Conservation (phyloP, 2,329 filamentous ascomycete species). For the Mycocentrospora acerina region DNA sequence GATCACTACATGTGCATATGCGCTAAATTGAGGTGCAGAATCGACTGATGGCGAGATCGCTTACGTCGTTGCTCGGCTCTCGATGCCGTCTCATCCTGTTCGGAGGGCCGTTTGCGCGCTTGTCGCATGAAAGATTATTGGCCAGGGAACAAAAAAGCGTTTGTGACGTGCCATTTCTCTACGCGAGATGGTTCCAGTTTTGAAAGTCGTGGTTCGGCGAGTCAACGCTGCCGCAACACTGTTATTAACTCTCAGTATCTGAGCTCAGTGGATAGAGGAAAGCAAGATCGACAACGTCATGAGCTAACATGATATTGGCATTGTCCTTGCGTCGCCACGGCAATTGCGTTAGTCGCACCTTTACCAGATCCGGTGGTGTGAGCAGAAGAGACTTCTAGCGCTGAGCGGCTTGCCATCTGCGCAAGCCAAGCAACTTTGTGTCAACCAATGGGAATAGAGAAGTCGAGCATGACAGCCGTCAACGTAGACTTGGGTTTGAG, state of each 20-base stretch:
- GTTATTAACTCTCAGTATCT: too few relatives aligned
- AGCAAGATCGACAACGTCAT: neutral
- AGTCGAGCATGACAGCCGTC: constrained; percentile 1
- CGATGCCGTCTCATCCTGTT: neutral
- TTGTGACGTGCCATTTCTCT: neutral
- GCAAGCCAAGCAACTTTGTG: neutral
- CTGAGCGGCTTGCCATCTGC: constrained; percentile 5
- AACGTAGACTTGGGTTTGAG: constrained; percentile 10
- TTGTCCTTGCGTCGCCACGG: constrained; percentile 2
- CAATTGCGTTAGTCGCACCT: too few relatives aligned
- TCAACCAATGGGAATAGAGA: constrained; percentile 8
- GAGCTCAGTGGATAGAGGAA: too few relatives aligned
- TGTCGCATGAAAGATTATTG: neutral
- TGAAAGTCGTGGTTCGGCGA: constrained; percentile 4
- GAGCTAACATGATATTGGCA: neutral
- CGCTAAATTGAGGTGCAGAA: constrained; percentile 12
- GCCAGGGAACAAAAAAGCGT: neutral
- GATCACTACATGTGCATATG: constrained; percentile 9
- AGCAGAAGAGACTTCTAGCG: constrained; percentile 5
- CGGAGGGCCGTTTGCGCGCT: neutral
- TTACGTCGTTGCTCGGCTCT: neutral
- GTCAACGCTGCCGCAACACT: neutral
- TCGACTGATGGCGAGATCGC: constrained; percentile 7
- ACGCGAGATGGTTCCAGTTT: neutral
- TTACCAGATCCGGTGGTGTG: constrained; percentile 1